A percentile compares a stretch with the other conserved stretches of the same genome.
Evolutionary conservation across 768 basidiomycete species (phyloP).

Genomic region (Lanmaoa pseudosensibilis): DNA sequence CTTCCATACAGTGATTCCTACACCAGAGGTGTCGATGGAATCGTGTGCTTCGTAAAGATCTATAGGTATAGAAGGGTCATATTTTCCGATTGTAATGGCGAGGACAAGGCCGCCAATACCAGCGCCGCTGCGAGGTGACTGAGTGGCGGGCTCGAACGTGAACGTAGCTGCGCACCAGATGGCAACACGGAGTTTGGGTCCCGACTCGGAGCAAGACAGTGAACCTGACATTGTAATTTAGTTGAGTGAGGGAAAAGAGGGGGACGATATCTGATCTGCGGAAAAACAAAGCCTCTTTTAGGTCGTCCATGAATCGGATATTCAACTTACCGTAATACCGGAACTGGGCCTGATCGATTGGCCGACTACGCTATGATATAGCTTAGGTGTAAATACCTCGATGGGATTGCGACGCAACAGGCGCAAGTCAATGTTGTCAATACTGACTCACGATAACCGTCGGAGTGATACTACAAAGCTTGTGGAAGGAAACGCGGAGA

Average conservation of each 20-base stretch:
- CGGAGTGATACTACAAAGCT: neutral
- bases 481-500: too few relatives aligned
- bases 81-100: conserved; percentile 29
- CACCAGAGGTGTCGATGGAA: conserved; percentile 40
- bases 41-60: conserved; percentile 49
- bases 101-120: conserved; percentile 47
- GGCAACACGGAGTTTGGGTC: conserved; percentile 18
- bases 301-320: neutral
- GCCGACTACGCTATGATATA: too few relatives aligned
- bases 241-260: neutral
- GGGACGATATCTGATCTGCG: neutral
- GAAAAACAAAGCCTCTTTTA: neutral
- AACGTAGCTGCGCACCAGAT: conserved; percentile 15
- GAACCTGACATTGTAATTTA: neutral
- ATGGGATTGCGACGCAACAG: too few relatives aligned
- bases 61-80: conserved; percentile 30
- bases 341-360: too few relatives aligned
- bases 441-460: too few relatives aligned
- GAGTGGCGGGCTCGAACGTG: neutral
- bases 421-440: too few relatives aligned
- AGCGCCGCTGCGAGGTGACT: conserved; percentile 31
- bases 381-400: too few relatives aligned
- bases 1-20: conserved; percentile 47
- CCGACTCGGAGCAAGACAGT: neutral
- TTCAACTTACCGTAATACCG: too few relatives aligned